A percentile compares a stretch with the other conserved stretches of the same genome.
phyloP scores from a whole-genome alignment of 345 rosid species.

The Dovyalis caffra region DNA sequence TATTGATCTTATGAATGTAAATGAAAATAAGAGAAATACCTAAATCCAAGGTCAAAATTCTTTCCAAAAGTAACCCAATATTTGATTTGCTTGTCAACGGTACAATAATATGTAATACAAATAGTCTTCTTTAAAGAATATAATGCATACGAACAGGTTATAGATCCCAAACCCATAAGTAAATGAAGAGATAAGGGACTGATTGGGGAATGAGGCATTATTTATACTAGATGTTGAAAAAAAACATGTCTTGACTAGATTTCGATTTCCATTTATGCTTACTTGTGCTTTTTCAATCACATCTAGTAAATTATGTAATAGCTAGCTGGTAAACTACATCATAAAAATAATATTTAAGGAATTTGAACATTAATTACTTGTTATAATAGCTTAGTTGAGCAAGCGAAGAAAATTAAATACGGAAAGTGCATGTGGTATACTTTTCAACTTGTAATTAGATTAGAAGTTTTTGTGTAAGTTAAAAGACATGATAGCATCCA shows the following conservation, averaged over 20 bases:
- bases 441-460: too few species aligned
- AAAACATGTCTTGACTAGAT: slow-evolving; percentile 53
- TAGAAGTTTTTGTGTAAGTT: too few species aligned
- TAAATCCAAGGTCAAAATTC: not conserved
- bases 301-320: slow-evolving; percentile 56
- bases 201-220: not conserved
- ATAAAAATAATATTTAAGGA: slow-evolving; percentile 15
- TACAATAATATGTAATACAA: not conserved
- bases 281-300: slow-evolving; percentile 65
- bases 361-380: not conserved
- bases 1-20: not conserved
- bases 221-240: slow-evolving; percentile 57
- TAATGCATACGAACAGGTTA: slow-evolving; percentile 3
- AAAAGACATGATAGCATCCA: too few species aligned
- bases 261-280: slow-evolving; percentile 53
- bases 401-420: too few species aligned
- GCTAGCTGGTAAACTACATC: slow-evolving; percentile 58
- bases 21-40: not conserved
- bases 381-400: too few species aligned
- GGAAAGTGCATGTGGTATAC: too few species aligned
- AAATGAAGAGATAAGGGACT: not conserved
- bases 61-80: not conserved
- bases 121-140: not conserved
- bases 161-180: not conserved
- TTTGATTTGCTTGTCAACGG: not conserved